Evolutionary conservation across 2,329 filamentous ascomycete species (phyloP).

Genomic region (Rugonectria rugulosa): DNA sequence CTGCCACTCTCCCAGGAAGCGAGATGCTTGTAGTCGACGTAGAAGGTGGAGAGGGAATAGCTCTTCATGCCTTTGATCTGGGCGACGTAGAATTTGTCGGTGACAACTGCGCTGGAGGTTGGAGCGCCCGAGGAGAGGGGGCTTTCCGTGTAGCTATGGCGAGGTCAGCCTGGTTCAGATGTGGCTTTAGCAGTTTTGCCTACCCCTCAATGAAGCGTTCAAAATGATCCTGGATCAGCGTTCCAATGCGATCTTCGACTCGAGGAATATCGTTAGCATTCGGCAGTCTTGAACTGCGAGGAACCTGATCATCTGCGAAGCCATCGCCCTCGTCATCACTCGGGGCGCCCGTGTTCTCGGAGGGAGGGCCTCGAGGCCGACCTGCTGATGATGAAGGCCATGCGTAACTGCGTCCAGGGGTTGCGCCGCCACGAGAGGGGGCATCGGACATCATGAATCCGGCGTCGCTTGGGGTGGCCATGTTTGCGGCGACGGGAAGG

Average conservation of each 20-base stretch:
- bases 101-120: conserved; percentile 73
- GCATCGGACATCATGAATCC: conserved; percentile 66
- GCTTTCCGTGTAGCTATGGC: conserved; percentile 70
- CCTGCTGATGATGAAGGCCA: conserved; percentile 61
- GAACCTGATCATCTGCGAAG: conserved; percentile 71
- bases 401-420: conserved; percentile 52
- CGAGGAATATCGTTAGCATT: conserved; percentile 66
- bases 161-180: neutral
- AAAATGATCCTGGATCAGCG: conserved; percentile 78
- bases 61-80: conserved; percentile 81
- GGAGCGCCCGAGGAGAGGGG: conserved; percentile 68
- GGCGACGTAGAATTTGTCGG: conserved; percentile 84
- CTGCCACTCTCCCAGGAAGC: conserved; percentile 78
- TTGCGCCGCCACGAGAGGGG: conserved; percentile 51
- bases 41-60: conserved; percentile 82
- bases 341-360: conserved; percentile 63
- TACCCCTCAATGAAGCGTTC: conserved; percentile 82
- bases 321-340: conserved; percentile 70
- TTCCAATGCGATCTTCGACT: conserved; percentile 79
- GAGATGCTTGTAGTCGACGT: conserved; percentile 88
- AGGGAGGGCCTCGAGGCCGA: conserved; percentile 66
- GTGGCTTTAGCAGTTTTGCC: conserved; percentile 31
- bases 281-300: conserved; percentile 56
- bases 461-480: conserved; percentile 64
- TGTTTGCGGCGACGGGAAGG: conserved; percentile 31